Percentiles rank a stretch among this genome's conserved stretches.
These are phyloP conservation scores for Aspergillus pseudoviridinutans DNA, from an alignment of 2,329 filamentous ascomycete genomes.

Conservation along the genomic window DNA sequence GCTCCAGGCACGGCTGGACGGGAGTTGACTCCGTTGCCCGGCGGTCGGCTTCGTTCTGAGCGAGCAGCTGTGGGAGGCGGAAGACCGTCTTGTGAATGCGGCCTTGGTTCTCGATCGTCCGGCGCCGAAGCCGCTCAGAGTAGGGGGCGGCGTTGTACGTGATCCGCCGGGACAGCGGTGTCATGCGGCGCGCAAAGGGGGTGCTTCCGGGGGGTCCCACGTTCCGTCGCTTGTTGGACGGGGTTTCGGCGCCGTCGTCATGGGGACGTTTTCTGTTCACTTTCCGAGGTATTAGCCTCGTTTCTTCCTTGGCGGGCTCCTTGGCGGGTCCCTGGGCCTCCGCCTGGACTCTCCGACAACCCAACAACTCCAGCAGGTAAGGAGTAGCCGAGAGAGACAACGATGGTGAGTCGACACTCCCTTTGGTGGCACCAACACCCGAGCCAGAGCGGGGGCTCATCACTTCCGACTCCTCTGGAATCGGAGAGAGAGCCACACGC, in stretches of 20 bases:
- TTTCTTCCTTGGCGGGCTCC: background rate
- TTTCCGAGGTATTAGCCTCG: slow-evolving; percentile 13
- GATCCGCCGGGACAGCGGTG: slow-evolving; percentile 16
- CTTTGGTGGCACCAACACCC: slow-evolving; percentile 6
- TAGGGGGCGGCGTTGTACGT: slow-evolving; percentile 20
- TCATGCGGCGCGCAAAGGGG: slow-evolving; percentile 15
- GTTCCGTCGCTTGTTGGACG: slow-evolving; percentile 22
- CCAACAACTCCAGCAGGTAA: background rate
- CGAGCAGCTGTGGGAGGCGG: slow-evolving; percentile 29
- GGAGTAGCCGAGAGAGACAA: background rate
- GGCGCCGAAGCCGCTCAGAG: slow-evolving; percentile 27
- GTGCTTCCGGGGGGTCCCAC: slow-evolving; percentile 20
- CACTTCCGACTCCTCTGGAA: slow-evolving; percentile 11
- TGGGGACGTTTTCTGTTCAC: slow-evolving; percentile 19
- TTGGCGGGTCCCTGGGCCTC: background rate
- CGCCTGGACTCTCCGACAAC: slow-evolving; percentile 1
- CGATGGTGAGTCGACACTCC: background rate
- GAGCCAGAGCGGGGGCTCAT: slow-evolving; percentile 7
- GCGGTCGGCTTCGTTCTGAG: slow-evolving; percentile 28
- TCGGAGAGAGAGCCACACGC: slow-evolving; percentile 10
- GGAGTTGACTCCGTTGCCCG: slow-evolving; percentile 7
- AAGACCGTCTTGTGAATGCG: slow-evolving; percentile 33
- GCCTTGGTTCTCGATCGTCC: slow-evolving; percentile 26
- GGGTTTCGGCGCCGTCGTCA: slow-evolving; percentile 13
- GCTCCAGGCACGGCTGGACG: slow-evolving; percentile 6